Base-by-base conservation (phyloP, 352 stramenopile genomes). In the Phytophthora megakarya region DNA sequence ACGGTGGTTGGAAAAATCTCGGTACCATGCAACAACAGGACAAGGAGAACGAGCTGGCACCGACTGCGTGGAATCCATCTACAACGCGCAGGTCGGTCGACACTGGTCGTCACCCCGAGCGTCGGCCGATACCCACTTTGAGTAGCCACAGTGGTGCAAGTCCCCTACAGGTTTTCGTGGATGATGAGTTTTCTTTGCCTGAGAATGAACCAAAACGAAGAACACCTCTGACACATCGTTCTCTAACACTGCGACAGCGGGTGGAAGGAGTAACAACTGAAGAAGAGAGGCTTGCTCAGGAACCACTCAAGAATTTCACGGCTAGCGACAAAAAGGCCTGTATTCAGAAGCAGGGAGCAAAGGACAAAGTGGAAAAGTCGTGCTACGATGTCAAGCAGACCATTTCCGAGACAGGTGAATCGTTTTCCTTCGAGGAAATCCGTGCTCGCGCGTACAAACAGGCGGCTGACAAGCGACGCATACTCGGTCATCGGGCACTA, bases 401-500 rank as follows among this genome's bases (percentile, higher is more conserved):
- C 21, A 84, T 70, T 48, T 69, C 61, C n/a, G 64, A 51, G 13
- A 72, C 57, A 13, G 84, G 81, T 1, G 78, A 86, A 39, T 50
- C 75, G 8, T 45, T 92, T 40, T 93, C 75, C 26, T 96, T 96
- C 22, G 87, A 96, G 82, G 87, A 96, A 78, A 58, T 88, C 39
- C 77, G 87, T 65, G 84, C 85, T 8, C 69, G 63, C 18, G 33
- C 55, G 7, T 80, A 73, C 47, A 54, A 70, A 28, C 48, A 54
- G 10, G 50, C 43, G 26, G 10, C 33, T 19, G 47, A 63, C 7
- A 57, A n/a, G 60, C 60, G 40, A 28, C 53, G 56, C 46, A 49
- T 57, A 52, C 53, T 58, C 19, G 42, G 45, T 23, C 45, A 65
- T 53, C 39, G 55, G 10, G 40, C 26, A 28, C 57, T 80, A 3